Evolutionary conservation across 2,329 filamentous ascomycete species (phyloP), one percentile per base, ranked within the genome.

Genomic region (Trichoderma hamatum): DNA sequence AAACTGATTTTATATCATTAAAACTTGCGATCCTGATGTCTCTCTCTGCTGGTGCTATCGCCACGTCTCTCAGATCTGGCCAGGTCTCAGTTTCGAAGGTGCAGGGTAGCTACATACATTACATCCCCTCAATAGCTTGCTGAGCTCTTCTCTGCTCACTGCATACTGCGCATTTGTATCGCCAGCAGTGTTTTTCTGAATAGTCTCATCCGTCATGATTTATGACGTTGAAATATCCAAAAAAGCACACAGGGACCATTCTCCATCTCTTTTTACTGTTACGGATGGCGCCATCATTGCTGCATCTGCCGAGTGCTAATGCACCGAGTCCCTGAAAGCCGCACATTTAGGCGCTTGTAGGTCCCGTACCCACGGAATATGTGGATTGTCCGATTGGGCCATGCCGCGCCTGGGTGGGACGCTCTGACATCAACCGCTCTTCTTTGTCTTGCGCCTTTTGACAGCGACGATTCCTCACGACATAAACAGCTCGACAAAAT

Each of bases 401-500:
- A 10, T 2, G 10, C 59, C 11, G 13, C 26, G 14, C 19, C 43
- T 39, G 3, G 39, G 67, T 56, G 67, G 67, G 54, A 51, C 49
- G 30, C 60, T 69, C 67, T 69, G 67, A 69, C 67, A 69, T 69
- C 67, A 69, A 69, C 65, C 61, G 4, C 5, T 7, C 7, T 26
- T 60, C 16, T 65, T 46, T 30, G 46, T 30, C 16, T 19, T 43
- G n/a, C 39, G 28, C 39, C 6, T 62, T 43, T 32, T 32, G 56
- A 39, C 34, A 11, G 24, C 34, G 56, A 34, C 34, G 30, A 21
- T 28, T 19, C 3, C 14, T 7, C 43, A 51, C 46, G 46, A 49
- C 46, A 21, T 10, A 49, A 21, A 13, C 46, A 49, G 11, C 46
- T 4, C 3, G 4, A 24, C 46, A n/a, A 24, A 13, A 49, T 24